These are phyloP conservation scores for Phytophthora europaea DNA, from an alignment of 352 stramenopile genomes.

Conservation along the genomic window DNA sequence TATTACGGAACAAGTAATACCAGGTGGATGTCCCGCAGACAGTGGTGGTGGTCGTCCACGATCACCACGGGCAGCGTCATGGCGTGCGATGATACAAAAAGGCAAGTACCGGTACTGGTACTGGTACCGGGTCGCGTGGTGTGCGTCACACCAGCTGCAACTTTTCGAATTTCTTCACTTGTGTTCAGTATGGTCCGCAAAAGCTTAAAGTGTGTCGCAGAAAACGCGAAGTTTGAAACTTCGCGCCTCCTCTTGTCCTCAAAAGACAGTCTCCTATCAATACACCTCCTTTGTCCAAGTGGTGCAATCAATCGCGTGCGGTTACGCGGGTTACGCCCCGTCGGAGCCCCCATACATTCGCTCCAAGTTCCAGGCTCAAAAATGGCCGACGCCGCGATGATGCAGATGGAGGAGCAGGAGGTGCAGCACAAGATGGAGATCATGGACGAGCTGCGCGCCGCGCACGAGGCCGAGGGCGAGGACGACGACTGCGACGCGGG, in stretches of 20 bases:
- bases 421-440: slow-evolving; percentile 23
- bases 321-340: not conserved
- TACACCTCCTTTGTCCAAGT: not conserved
- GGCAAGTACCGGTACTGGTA: not conserved
- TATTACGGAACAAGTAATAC: slow-evolving; percentile 17
- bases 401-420: slow-evolving; percentile 31
- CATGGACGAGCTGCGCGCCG: slow-evolving; percentile 38
- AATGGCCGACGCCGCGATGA: slow-evolving; percentile 26
- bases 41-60: slow-evolving; percentile 86
- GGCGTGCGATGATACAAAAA: not conserved
- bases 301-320: not conserved
- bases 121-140: not conserved
- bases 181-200: slow-evolving; percentile 25
- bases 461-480: slow-evolving; percentile 25
- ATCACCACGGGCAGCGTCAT: slow-evolving; percentile 56
- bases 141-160: slow-evolving; percentile 12
- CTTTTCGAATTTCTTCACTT: slow-evolving; percentile 26
- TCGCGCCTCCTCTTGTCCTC: slow-evolving; percentile 8
- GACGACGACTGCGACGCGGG: slow-evolving; percentile 30
- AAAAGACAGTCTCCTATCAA: not conserved
- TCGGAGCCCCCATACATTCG: not conserved
- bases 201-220: not conserved
- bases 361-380: not conserved
- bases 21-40: slow-evolving; percentile 77
- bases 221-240: slow-evolving; percentile 1